These are phyloP conservation scores for Mycena venus DNA, from an alignment of 768 basidiomycete species.

Conservation along the genomic window DNA sequence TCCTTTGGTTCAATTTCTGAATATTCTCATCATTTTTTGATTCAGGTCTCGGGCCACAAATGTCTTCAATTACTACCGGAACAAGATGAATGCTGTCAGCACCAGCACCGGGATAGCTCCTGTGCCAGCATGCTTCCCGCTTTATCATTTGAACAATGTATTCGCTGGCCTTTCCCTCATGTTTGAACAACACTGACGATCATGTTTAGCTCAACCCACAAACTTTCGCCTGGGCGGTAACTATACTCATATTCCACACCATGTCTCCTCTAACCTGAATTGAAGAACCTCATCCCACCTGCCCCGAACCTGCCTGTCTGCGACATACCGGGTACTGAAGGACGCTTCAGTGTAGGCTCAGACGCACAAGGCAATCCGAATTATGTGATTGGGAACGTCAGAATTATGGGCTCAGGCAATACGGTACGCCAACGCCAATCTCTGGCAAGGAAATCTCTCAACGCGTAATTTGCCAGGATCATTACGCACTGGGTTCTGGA, in stretches of 20 bases:
- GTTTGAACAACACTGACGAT: neutral
- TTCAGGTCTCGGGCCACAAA: conserved; percentile 6
- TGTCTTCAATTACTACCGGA: neutral
- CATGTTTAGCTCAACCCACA: neutral
- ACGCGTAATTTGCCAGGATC: neutral
- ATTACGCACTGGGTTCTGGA: neutral
- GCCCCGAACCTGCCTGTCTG: conserved; percentile 4
- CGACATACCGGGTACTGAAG: conserved; percentile 5
- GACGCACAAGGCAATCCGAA: neutral
- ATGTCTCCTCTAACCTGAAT: neutral
- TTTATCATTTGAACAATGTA: neutral
- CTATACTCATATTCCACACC: neutral
- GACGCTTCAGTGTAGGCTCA: neutral
- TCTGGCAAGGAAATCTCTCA: neutral
- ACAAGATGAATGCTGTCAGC: neutral
- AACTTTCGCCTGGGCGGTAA: neutral
- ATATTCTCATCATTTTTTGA: too few species aligned
- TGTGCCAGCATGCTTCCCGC: conserved; percentile 13
- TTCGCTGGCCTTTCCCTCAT: neutral
- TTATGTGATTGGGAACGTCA: neutral
- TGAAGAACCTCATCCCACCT: conserved; percentile 1
- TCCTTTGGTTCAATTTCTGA: neutral
- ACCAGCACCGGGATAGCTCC: neutral
- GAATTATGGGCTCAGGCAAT: conserved; percentile 2
- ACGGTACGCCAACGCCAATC: neutral